Evolutionary conservation across 495 filamentous ascomycete genomes (phyloP), one percentile per base, ranked within the genome.

Genomic region (Xylaria telfairii): DNA sequence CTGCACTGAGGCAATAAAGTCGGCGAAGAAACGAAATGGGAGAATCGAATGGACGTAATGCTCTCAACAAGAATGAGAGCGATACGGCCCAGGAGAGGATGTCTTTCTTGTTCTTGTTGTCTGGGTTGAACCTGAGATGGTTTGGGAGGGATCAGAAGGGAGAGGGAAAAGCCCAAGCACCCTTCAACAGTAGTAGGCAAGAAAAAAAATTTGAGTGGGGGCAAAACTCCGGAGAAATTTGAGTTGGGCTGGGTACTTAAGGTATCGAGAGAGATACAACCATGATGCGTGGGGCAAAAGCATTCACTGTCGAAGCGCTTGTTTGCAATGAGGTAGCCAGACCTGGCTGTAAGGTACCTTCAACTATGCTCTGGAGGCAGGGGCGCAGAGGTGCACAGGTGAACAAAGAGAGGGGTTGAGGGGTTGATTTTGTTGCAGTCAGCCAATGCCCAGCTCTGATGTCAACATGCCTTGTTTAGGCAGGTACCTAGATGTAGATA

Each of bases 11-110:
- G 78, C 78, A 82, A 76, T 67, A 71, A 79, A 79, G 80, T 74
- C 74, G 69, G 74, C 75, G 74, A 79, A 74, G 73, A 82, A 81
- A 80, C 75, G 77, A 80, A 75, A 73, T 75, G 76, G 41, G 77
- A 28, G 46, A 80, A 79, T 72, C 72, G 78, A 79, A 81, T 78
- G 83, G 80, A 83, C 78, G 71, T 75, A 75, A 77, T 71, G 71
- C 73, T 82, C 80, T 76, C 79, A 75, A 75, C 66, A 67, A 34
- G 74, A 77, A 73, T 72, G 82, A 83, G 85, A 86, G 83, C 82
- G 80, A 79, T 75, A 78, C 77, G 72, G 80, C 81, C 80, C 79
- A 75, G 66, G 68, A 64, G 46, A 76, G 64, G 67, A 64, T 51
- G 64, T 53, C 68, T 62, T 75, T 71, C 44, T 70, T 77, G 71